Base-by-base conservation (phyloP, 1,284 basidiomycete genomes). In the Apiotrichum montevideense region DNA sequence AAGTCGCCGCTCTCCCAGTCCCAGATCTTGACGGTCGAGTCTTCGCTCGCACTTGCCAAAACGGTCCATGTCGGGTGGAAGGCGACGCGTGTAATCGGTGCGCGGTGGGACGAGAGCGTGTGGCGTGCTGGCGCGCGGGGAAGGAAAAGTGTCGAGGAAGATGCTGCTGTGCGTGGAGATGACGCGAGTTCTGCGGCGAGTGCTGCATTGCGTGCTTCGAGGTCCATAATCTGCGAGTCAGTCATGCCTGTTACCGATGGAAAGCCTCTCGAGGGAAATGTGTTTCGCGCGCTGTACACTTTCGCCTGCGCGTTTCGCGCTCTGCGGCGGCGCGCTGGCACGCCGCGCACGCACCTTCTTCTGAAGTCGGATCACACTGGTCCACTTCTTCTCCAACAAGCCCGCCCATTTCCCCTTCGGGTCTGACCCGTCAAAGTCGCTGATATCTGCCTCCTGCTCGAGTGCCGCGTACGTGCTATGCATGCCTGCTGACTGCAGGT, bases 1-100 rank as follows among this genome's bases (percentile, higher is more conserved):
- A 93, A 88, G 64, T 94, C 91, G 33, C 91, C 91, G 41, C 88
- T 88, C 72, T 95, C 91, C 90, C 91, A 95, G 71, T 95, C 91
- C 90, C 91, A 94, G 51, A 95, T 84, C 78, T 94, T 94, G 66
- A 94, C 83, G 2, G 85, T 90, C 40, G 87, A 81, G 70, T 95
- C 91, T 69, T 93, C 91, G 65, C 87, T 88, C 5, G 89, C 90
- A 35, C 86, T 87, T 9, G 88, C 91, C 35, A 94, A 75, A 13
- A 88, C 80, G 42, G 86, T 90, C 78, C 90, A 94, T 35, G 84
- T 80, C 0, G 91, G 92, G 72, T 95, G 91, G 73, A 95, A 95
- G 3, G 88, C 84, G 44, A 94, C 83, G 46, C 84, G 80, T 21
- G 87, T 90, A 58, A 94, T 76, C 73, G 79, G 87, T 58, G 84